Conservation (phyloP, 2,329 filamentous ascomycete genomes). For the Sporothrix schenckii region DNA sequence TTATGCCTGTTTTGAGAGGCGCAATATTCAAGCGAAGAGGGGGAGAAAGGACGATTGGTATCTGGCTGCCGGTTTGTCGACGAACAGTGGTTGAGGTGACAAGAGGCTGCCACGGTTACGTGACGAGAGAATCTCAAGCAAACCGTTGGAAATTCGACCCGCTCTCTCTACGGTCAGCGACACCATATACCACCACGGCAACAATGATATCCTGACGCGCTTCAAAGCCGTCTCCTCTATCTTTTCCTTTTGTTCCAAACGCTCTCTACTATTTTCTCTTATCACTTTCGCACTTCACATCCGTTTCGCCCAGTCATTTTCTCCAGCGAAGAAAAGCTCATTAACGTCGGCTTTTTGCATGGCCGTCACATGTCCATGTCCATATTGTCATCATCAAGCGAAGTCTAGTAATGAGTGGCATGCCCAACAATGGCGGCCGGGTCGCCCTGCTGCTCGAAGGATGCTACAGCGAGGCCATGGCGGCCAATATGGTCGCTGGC, state of each 20-base stretch:
- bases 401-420: neutral
- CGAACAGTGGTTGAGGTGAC: neutral
- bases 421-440: conserved; percentile 4
- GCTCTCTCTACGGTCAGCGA: conserved; percentile 21
- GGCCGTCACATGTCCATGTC: neutral
- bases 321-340: neutral
- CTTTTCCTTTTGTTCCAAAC: conserved; percentile 8
- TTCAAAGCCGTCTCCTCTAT: neutral
- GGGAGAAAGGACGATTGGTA: neutral
- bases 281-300: neutral
- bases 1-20: neutral
- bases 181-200: neutral
- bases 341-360: neutral
- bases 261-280: neutral
- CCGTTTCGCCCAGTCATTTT: neutral
- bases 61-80: neutral
- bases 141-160: neutral
- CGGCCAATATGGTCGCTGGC: conserved; percentile 53
- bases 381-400: neutral
- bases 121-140: conserved; percentile 6
- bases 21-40: neutral
- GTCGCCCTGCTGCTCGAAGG: conserved; percentile 51
- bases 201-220: conserved; percentile 27
- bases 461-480: conserved; percentile 59
- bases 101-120: neutral